Evolutionary conservation across 495 filamentous ascomycete species (phyloP).

Genomic region (Collariella sp.): DNA sequence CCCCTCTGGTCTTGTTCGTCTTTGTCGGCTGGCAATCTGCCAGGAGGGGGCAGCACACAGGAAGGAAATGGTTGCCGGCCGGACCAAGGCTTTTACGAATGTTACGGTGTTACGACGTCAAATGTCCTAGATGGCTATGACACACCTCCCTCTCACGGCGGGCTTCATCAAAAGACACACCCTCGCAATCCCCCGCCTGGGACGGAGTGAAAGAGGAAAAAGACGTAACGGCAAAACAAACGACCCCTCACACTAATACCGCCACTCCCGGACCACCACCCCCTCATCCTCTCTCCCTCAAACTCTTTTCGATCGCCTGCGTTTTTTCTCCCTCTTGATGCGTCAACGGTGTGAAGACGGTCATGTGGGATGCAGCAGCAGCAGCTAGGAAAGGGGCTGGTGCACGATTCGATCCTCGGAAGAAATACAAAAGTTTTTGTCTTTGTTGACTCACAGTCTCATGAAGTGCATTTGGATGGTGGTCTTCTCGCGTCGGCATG

Average conservation of each 20-base stretch:
- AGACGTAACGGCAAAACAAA: slow-evolving; percentile 13
- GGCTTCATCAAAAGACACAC: slow-evolving; percentile 4
- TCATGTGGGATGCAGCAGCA: background rate
- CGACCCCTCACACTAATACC: background rate
- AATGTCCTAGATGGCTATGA: slow-evolving; percentile 33
- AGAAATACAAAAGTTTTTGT: slow-evolving; percentile 1
- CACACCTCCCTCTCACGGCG: slow-evolving; percentile 15
- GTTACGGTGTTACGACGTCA: slow-evolving; percentile 36
- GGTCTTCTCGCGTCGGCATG: background rate
- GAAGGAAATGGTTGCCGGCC: background rate
- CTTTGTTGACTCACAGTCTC: background rate
- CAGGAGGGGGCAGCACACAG: background rate
- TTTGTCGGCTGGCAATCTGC: background rate
- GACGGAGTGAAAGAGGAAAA: slow-evolving; percentile 6
- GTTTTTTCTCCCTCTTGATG: too few species aligned
- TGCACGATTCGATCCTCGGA: background rate
- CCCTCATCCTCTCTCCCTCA: background rate
- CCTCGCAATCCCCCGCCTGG: slow-evolving; percentile 1
- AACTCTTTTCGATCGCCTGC: background rate
- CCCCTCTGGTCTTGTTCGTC: background rate
- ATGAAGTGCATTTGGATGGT: slow-evolving; percentile 4
- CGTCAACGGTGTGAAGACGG: background rate
- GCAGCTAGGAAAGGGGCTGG: background rate
- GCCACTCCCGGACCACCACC: background rate
- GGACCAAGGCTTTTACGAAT: slow-evolving; percentile 24